Base-by-base conservation (phyloP, 345 rosid genomes). In the Lagerstroemia speciosa region DNA sequence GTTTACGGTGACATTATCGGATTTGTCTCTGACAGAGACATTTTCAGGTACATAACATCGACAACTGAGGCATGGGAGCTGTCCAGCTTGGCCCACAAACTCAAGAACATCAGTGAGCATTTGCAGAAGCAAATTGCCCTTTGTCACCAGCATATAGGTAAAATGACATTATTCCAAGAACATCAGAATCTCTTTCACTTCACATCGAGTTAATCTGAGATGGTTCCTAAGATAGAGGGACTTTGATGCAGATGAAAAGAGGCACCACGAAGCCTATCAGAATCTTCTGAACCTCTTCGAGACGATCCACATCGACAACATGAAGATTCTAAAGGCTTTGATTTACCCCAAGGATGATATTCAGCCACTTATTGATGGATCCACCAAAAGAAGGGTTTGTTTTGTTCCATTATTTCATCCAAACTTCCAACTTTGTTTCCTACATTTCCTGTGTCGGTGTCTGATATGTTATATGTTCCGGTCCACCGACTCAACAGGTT, bases 41-140 rank as follows among this genome's bases (percentile, higher is more conserved):
- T 30, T 71, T 74, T 8, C 83, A 87, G 95, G 71, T 78, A 82
- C 78, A 55, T 74, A 57, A 65, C 75, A 72, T 80, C 91, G 38
- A 86, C 91, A n/a, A 72, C 85, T 6, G 96, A 89, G 81, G 78
- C 85, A n/a, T 93, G 96, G 96, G 98, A 93, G 74, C 79, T 90
- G 20, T 89, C 93, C 1, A 84, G 82, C 64, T 75, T 93, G 76
- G 87, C 84, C 60, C 90, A 90, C 82, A 93, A 93, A 72, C 96
- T 93, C 66, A 82, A 61, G 72, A 87, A 73, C 83, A 89, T 90
- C 57, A 29, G 78, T 52, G 91, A 89, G 55, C 93, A 77, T 76
- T 84, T 93, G 57, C 73, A 73, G 70, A 82, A 86, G 73, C 91
- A 84, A 68, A 70, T 90, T 64, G 66, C 69, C 26, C 37, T 60